Conservation (phyloP, 495 filamentous ascomycete species). For the Penicillium longicatenatum region DNA sequence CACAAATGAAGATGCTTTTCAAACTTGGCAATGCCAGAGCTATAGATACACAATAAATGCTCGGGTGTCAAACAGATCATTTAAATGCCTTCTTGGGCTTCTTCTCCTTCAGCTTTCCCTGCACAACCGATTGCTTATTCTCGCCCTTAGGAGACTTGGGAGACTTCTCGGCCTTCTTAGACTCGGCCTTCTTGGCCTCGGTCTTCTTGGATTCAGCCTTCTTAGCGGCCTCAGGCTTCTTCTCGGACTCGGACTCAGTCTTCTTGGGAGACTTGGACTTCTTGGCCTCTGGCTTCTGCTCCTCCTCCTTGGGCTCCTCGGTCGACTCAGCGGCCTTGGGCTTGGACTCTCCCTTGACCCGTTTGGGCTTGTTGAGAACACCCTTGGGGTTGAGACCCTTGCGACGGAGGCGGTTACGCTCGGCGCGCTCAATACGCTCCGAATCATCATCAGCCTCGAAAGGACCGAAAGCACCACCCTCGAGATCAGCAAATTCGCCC, state of each 20-base stretch:
- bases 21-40: constrained; percentile 23
- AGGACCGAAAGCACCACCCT: constrained; percentile 60
- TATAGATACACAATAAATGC: constrained; percentile 30
- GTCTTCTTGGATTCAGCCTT: constrained; percentile 4
- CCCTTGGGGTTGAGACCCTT: constrained; percentile 70
- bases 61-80: constrained; percentile 26
- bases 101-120: constrained; percentile 27
- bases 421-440: constrained; percentile 59
- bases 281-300: constrained; percentile 25
- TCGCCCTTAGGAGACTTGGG: not conserved
- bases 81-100: constrained; percentile 45
- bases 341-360: constrained; percentile 22
- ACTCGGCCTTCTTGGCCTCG: constrained; percentile 9
- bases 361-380: constrained; percentile 47
- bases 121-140: not conserved
- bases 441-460: constrained; percentile 67
- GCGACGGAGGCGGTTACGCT: constrained; percentile 58
- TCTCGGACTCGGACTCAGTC: constrained; percentile 10
- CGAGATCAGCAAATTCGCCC: constrained; percentile 25
- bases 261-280: constrained; percentile 5
- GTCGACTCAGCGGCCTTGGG: constrained; percentile 4
- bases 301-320: not conserved
- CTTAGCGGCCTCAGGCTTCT: constrained; percentile 4
- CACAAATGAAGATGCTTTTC: constrained; percentile 36
- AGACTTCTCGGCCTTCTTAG: constrained; percentile 8